These are phyloP conservation scores for Daldinia sp. DNA, from an alignment of 2,329 filamentous ascomycete genomes.

Conservation along the genomic window DNA sequence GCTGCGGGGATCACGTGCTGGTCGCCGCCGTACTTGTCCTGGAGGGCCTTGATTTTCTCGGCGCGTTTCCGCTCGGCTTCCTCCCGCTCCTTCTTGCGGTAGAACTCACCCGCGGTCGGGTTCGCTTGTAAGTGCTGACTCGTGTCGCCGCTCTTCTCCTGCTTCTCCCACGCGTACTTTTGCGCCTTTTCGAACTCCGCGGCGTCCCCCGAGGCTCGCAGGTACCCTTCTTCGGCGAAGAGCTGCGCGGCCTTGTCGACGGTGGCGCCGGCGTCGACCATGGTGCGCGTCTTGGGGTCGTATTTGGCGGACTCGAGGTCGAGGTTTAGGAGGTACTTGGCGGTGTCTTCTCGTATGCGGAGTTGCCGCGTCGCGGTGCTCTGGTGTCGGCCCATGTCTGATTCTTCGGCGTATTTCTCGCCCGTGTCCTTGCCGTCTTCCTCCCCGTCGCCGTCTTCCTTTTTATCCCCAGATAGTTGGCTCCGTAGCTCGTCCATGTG, in stretches of 20 bases:
- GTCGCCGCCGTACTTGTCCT: conserved; percentile 83
- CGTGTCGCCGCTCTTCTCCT: conserved; percentile 81
- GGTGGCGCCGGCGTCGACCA: conserved; percentile 85
- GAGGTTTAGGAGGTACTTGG: conserved; percentile 93
- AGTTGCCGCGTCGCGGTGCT: conserved; percentile 90
- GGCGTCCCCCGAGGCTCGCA: conserved; percentile 88
- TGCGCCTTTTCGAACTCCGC: conserved; percentile 91
- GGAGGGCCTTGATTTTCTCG: conserved; percentile 73
- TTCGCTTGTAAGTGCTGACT: conserved; percentile 93
- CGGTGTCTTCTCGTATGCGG: conserved; percentile 92
- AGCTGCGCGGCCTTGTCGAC: conserved; percentile 81
- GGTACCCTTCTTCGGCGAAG: conserved; percentile 92
- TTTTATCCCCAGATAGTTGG: conserved; percentile 57
- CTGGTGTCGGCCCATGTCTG: conserved; percentile 94
- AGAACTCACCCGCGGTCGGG: conserved; percentile 88
- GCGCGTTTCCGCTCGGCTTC: conserved; percentile 75
- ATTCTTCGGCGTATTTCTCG: conserved; percentile 89
- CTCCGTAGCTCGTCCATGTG: conserved; percentile 80
- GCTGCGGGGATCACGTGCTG: conserved; percentile 66
- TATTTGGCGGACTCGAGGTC: conserved; percentile 97
- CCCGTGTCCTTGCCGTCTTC: conserved; percentile 64
- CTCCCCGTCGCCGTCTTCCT: conserved; percentile 59
- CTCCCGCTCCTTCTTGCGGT: conserved; percentile 79
- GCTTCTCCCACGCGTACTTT: conserved; percentile 91
- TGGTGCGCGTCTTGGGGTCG: conserved; percentile 92